Conservation (phyloP, 805 yeast species). For the Candida vaughaniae region DNA sequence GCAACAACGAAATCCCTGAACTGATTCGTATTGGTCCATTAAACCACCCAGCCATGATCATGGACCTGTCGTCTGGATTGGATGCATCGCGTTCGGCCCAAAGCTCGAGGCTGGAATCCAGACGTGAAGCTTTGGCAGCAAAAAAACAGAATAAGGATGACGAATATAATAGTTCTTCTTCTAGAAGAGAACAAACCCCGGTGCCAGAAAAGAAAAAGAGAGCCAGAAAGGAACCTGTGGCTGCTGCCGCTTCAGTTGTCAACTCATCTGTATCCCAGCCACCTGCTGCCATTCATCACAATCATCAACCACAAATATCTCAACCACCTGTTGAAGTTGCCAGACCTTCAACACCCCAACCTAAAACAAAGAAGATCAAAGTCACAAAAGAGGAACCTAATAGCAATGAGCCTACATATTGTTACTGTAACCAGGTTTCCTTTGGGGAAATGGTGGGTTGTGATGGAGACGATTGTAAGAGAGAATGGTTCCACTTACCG, state of each 20-base stretch:
- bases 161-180: slow-evolving; percentile 7
- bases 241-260: not conserved
- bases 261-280: not conserved
- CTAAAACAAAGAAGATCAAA: slow-evolving; percentile 19
- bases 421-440: slow-evolving; percentile 95
- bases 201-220: slow-evolving; percentile 18
- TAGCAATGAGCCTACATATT: slow-evolving; percentile 73
- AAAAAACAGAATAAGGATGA: slow-evolving; percentile 57
- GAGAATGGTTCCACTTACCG: slow-evolving; percentile 95
- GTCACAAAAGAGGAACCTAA: slow-evolving; percentile 18
- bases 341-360: slow-evolving; percentile 18
- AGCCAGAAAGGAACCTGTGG: slow-evolving; percentile 14
- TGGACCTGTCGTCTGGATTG: slow-evolving; percentile 50
- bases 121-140: slow-evolving; percentile 93
- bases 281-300: not conserved
- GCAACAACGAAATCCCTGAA: slow-evolving; percentile 80
- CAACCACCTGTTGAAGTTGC: slow-evolving; percentile 9
- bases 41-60: slow-evolving; percentile 88
- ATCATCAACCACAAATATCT: not conserved
- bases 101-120: slow-evolving; percentile 74
- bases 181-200: slow-evolving; percentile 18
- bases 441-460: slow-evolving; percentile 99
- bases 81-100: slow-evolving; percentile 58
- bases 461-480: slow-evolving; percentile 87
- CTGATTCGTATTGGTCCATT: slow-evolving; percentile 71